Base-by-base conservation (phyloP, 108 stramenopile species). In the Skeletonema marinoi region DNA sequence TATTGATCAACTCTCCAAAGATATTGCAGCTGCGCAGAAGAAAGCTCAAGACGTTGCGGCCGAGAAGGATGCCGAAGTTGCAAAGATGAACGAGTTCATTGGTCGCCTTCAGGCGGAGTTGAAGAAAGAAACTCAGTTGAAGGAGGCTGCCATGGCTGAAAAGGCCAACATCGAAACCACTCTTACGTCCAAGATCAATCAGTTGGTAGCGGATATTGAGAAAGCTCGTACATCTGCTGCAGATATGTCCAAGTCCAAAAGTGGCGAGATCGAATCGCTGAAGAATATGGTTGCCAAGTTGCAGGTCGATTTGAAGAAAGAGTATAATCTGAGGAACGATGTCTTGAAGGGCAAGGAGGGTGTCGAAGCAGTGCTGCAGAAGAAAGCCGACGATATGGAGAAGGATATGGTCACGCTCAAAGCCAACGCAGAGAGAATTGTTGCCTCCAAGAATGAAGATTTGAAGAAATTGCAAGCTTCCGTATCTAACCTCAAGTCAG, bases 401-500 rank as follows among this genome's bases (percentile, higher is more conserved):
- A 75, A 66, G 7, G 80, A 74, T 19, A 71, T 81, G 42, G 56
- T 36, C 7, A 56, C 46, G 6, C 17, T 70, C 29, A 73, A 69
- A 17, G 74, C 68, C 3, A 54, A 75, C 33, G 74, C 80, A 35
- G 64, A 73, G 19, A 75, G 58, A 39, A n/a, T 35, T 13, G 21
- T 71, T 60, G 68, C 70, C n/a, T 11, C 21, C 5, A 75, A 82
- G 65, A 30, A 36, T 54, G 65, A 76, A 36, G 66, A 82, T 44
- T 68, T 82, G 75, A 71, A 68, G 25, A 35, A 56, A 30, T 68
- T 82, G 71, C 74, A 76, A 54, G 39, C 66, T 12, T 35, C 67
- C 8, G 56, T 70, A 4, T 33, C 66, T 13, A 51, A 42, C 3
- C 44, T 73, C 6, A 73, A 73, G 56, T 31, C 41, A 4, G 73